Conservation (phyloP, 768 basidiomycete species). For the Tephrocybe sp. region DNA sequence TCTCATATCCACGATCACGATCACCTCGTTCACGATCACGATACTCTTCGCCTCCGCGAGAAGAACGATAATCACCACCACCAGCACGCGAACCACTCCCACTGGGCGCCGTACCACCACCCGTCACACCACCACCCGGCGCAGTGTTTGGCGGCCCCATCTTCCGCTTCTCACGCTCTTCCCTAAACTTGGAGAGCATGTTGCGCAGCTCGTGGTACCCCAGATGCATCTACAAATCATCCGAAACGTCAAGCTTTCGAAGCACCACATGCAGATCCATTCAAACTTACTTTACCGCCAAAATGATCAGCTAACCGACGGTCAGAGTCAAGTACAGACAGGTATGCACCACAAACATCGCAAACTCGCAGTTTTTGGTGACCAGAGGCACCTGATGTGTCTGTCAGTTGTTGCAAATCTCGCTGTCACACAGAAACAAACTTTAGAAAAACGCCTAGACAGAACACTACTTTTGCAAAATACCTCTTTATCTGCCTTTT, state of each 20-base stretch:
- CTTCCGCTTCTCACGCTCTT: constrained; percentile 84
- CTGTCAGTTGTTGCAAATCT: constrained; percentile 93
- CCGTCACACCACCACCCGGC: constrained; percentile 32
- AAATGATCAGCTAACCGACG: constrained; percentile 98
- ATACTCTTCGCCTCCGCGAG: constrained; percentile 58
- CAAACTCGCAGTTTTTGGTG: constrained; percentile 99
- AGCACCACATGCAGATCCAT: constrained; percentile 14
- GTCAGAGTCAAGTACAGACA: constrained; percentile 97
- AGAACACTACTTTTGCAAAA: constrained; percentile 16
- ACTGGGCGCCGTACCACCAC: constrained; percentile 34
- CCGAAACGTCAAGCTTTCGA: constrained; percentile 24
- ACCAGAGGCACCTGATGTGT: constrained; percentile 98
- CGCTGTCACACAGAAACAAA: constrained; percentile 53
- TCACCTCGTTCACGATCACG: constrained; percentile 66
- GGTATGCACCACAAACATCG: constrained; percentile 99
- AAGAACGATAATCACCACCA: constrained; percentile 51
- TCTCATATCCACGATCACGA: constrained; percentile 66
- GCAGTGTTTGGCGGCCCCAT: constrained; percentile 45
- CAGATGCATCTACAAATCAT: constrained; percentile 81
- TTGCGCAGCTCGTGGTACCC: constrained; percentile 98
- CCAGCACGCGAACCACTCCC: constrained; percentile 41
- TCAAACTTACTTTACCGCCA: constrained; percentile 86
- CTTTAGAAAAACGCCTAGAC: constrained; percentile 10
- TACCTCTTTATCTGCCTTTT: constrained; percentile 95
- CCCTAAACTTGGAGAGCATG: constrained; percentile 87